Conservation (phyloP, 331 rosid species). For the Phaseolus coccineus region DNA sequence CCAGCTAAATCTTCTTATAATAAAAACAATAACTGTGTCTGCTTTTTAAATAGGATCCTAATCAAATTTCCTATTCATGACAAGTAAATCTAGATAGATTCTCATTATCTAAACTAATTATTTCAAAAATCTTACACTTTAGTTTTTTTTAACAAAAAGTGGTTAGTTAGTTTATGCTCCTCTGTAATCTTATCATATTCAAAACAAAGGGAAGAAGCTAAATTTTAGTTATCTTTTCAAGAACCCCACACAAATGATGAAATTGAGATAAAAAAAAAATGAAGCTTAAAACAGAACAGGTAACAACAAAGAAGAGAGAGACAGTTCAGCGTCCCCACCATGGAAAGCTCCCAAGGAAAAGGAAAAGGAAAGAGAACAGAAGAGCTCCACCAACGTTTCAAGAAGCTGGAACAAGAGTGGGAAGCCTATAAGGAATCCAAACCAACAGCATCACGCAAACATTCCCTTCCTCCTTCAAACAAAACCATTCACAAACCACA, state of each 20-base stretch:
- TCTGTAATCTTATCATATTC: conserved; percentile 37
- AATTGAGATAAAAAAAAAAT: background rate
- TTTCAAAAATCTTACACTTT: background rate
- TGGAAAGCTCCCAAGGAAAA: conserved; percentile 46
- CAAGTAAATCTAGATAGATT: conserved; percentile 21
- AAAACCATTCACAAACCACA: background rate
- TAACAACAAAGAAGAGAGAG: background rate
- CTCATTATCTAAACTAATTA: conserved; percentile 23
- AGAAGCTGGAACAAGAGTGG: conserved; percentile 61
- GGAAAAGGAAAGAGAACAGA: conserved; percentile 15
- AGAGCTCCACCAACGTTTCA: conserved; percentile 47
- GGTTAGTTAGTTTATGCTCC: conserved; percentile 23
- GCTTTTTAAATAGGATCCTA: background rate
- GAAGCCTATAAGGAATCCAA: conserved; percentile 53
- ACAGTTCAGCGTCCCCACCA: conserved; percentile 43
- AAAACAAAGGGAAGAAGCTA: conserved; percentile 35
- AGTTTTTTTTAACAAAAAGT: background rate
- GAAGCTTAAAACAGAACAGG: background rate
- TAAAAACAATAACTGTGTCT: too few species aligned
- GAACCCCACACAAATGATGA: conserved; percentile 2
- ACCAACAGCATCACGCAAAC: conserved; percentile 1
- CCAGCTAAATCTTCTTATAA: too few species aligned
- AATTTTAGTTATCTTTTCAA: background rate
- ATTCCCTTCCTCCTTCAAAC: conserved; percentile 22
- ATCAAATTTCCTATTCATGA: background rate